Conservation (phyloP, 2,329 filamentous ascomycete genomes). For the Fusarium sp. region DNA sequence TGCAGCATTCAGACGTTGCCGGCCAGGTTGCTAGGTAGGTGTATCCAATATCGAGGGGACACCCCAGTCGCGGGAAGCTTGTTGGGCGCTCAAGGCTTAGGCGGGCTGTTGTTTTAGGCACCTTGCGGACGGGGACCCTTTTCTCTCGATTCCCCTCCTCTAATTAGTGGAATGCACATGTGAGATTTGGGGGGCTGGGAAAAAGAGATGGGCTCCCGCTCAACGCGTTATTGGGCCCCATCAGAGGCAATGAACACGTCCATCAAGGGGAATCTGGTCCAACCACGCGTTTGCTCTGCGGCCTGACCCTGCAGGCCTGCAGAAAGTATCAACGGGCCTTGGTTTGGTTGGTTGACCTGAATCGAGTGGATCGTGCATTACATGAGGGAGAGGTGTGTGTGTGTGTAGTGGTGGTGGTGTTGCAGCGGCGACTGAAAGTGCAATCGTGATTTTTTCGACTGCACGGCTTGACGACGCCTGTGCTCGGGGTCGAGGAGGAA, state of each 20-base stretch:
- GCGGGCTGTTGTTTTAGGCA: conserved; percentile 16
- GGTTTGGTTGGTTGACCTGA: conserved; percentile 26
- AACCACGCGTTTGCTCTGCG: conserved; percentile 33
- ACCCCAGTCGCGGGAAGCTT: conserved; percentile 19
- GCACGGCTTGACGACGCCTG: neutral
- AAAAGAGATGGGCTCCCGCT: neutral
- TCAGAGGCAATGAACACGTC: conserved; percentile 25
- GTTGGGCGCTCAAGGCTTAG: conserved; percentile 17
- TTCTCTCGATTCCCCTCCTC: conserved; percentile 11
- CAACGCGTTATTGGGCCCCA: conserved; percentile 14
- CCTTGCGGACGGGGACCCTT: conserved; percentile 15
- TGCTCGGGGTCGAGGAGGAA: neutral
- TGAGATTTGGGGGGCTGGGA: conserved; percentile 36
- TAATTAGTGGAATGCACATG: conserved; percentile 38
- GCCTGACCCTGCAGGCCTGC: conserved; percentile 38
- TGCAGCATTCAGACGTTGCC: neutral
- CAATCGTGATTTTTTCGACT: conserved; percentile 1
- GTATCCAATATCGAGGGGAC: conserved; percentile 10
- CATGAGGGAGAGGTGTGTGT: neutral
- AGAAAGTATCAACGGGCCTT: conserved; percentile 28
- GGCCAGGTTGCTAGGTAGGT: neutral
- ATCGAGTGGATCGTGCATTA: conserved; percentile 34
- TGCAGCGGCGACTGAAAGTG: conserved; percentile 17
- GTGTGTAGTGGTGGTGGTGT: neutral
- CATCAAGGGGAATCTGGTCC: conserved; percentile 34